Conservation (phyloP, 768 basidiomycete genomes). For the Leccinum aurantiacum region DNA sequence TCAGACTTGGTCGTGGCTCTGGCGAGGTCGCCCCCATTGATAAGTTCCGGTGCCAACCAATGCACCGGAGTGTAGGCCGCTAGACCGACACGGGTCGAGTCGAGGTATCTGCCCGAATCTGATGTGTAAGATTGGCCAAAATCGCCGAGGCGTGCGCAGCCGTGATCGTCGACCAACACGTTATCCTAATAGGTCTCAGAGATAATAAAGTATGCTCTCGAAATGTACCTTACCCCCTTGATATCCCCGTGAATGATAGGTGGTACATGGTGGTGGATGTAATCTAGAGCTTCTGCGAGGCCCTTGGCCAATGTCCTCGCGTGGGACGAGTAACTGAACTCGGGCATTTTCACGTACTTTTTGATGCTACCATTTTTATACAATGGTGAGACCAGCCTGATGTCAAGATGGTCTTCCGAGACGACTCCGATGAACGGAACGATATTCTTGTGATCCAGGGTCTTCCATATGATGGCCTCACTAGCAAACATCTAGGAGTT, state of each 20-base stretch:
- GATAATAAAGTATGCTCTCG: background rate
- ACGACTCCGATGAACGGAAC: slow-evolving; percentile 29
- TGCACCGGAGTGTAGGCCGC: slow-evolving; percentile 1
- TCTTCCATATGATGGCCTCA: slow-evolving; percentile 31
- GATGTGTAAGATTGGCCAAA: slow-evolving; percentile 28
- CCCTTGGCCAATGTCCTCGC: slow-evolving; percentile 14
- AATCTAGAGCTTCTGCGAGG: slow-evolving; percentile 24
- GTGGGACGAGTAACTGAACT: background rate
- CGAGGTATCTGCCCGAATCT: slow-evolving; percentile 25
- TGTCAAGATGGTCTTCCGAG: background rate
- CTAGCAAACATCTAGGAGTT: slow-evolving; percentile 20
- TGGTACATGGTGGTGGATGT: slow-evolving; percentile 25
- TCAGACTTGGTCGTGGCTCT: slow-evolving; percentile 19
- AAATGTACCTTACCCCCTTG: slow-evolving; percentile 32
- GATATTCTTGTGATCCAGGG: slow-evolving; percentile 29
- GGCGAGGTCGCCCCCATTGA: slow-evolving; percentile 1
- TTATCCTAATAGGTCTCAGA: slow-evolving; percentile 22
- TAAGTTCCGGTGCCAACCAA: slow-evolving; percentile 33
- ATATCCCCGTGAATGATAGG: slow-evolving; percentile 43
- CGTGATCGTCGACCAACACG: slow-evolving; percentile 17
- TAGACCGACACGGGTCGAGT: slow-evolving; percentile 23
- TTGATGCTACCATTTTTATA: slow-evolving; percentile 23
- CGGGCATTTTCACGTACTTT: background rate
- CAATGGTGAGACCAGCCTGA: slow-evolving; percentile 27
- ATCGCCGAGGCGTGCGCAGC: slow-evolving; percentile 23